A percentile compares a stretch with the other conserved stretches of the same genome.
Conservation (phyloP, 2,329 filamentous ascomycete genomes). For the Fusarium sp. region DNA sequence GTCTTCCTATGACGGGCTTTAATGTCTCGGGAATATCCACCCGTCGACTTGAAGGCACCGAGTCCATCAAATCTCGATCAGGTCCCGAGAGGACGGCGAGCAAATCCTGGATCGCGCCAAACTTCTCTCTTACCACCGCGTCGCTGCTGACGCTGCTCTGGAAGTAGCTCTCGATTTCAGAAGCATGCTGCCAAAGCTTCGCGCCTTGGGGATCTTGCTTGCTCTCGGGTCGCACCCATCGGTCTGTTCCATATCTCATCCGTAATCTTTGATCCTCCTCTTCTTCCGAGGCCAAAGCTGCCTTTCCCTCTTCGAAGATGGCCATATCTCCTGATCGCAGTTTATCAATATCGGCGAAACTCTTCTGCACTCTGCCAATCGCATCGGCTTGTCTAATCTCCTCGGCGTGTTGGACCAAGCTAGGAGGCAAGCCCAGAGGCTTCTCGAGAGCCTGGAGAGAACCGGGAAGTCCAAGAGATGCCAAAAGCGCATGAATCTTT, state of each 20-base stretch:
- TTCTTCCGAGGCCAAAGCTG: conserved; percentile 79
- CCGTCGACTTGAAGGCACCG: conserved; percentile 84
- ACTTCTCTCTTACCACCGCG: conserved; percentile 76
- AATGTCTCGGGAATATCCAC: conserved; percentile 82
- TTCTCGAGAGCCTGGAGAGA: conserved; percentile 95
- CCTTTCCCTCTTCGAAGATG: conserved; percentile 84
- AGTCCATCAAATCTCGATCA: conserved; percentile 84
- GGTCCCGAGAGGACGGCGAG: conserved; percentile 80
- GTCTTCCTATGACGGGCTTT: conserved; percentile 77
- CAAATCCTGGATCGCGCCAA: conserved; percentile 76
- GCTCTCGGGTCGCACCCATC: conserved; percentile 79
- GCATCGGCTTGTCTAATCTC: conserved; percentile 93
- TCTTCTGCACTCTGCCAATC: conserved; percentile 76
- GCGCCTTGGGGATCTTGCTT: conserved; percentile 70
- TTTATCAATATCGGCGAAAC: conserved; percentile 89
- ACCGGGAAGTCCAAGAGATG: conserved; percentile 86
- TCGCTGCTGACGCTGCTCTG: conserved; percentile 68
- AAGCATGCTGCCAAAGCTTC: conserved; percentile 78
- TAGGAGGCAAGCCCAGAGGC: conserved; percentile 86
- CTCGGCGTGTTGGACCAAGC: conserved; percentile 87
- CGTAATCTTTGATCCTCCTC: conserved; percentile 83
- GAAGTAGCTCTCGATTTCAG: conserved; percentile 88
- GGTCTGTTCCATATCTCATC: conserved; percentile 83
- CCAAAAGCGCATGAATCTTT: conserved; percentile 79
- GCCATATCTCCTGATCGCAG: conserved; percentile 81